phyloP scores from a whole-genome alignment of 148 eudicot species.

The Linanthus parryae region DNA sequence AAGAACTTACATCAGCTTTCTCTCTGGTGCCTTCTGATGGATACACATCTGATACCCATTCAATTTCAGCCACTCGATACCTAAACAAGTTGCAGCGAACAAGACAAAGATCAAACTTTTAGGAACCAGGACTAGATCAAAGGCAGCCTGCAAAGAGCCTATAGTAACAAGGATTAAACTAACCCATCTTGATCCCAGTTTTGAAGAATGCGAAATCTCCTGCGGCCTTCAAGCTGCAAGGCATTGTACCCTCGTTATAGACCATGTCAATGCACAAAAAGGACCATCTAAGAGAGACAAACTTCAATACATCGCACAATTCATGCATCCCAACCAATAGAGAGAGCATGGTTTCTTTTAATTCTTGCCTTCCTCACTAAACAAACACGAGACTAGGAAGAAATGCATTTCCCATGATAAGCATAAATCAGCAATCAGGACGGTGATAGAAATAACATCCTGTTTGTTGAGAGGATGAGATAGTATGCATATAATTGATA shows the following conservation, averaged over 20 bases:
- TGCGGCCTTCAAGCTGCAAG: slow-evolving; percentile 87
- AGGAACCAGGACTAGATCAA: neutral
- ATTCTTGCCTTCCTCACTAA: too few species aligned
- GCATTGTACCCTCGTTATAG: slow-evolving; percentile 8
- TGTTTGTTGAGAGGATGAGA: too few species aligned
- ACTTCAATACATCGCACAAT: neutral
- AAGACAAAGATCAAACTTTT: neutral
- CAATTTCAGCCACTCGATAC: slow-evolving; percentile 17
- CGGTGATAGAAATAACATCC: too few species aligned
- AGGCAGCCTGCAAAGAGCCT: slow-evolving; percentile 3
- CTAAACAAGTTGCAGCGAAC: slow-evolving; percentile 10
- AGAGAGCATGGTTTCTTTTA: too few species aligned
- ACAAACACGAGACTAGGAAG: too few species aligned
- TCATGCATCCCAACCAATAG: too few species aligned
- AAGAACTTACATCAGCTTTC: slow-evolving; percentile 52
- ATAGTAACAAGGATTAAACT: slow-evolving; percentile 13
- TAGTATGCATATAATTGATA: too few species aligned
- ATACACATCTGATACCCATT: slow-evolving; percentile 39
- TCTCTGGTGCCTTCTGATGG: slow-evolving; percentile 69
- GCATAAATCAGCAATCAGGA: too few species aligned
- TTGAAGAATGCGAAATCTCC: slow-evolving; percentile 76
- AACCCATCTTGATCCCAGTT: slow-evolving; percentile 99
- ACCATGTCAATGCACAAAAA: neutral
- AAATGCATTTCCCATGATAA: too few species aligned
- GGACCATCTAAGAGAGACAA: neutral